Conservation (phyloP, 1,139 yeast species). For the Saccharomyces hybrid region DNA sequence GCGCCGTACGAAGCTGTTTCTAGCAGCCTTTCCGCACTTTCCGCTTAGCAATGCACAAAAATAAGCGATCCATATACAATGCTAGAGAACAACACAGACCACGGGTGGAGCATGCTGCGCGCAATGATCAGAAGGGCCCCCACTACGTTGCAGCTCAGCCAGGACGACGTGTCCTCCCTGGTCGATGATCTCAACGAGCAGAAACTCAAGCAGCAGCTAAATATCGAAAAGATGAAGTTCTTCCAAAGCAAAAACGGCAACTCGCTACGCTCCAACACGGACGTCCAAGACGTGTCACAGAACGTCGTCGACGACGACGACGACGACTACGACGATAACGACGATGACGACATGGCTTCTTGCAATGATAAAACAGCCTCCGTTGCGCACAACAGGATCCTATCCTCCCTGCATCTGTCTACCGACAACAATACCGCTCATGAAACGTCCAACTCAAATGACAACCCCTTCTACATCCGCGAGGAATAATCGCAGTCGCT, state of each 20-base stretch:
- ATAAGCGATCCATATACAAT: not conserved
- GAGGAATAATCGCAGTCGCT: not conserved
- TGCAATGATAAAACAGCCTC: not conserved
- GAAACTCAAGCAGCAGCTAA: slow-evolving; percentile 6
- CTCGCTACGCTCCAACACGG: not conserved
- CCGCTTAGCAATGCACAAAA: not conserved
- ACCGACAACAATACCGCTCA: not conserved
- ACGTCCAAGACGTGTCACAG: not conserved
- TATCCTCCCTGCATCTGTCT: not conserved
- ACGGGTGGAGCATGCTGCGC: not conserved
- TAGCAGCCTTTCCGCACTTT: not conserved
- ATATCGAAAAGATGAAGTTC: slow-evolving; percentile 1
- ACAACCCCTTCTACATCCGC: not conserved
- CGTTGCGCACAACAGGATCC: not conserved
- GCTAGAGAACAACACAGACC: not conserved
- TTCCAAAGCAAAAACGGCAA: not conserved
- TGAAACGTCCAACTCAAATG: not conserved
- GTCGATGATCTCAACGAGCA: slow-evolving; percentile 15
- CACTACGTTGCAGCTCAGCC: slow-evolving; percentile 11
- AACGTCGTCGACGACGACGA: not conserved
- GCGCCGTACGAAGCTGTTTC: not conserved
- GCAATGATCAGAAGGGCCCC: slow-evolving; percentile 16
- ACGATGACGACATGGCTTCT: not conserved
- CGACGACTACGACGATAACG: not conserved
- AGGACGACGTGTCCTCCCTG: slow-evolving; percentile 14